Conservation (phyloP, 2,329 filamentous ascomycete species). For the Chlorencoelia australis region DNA sequence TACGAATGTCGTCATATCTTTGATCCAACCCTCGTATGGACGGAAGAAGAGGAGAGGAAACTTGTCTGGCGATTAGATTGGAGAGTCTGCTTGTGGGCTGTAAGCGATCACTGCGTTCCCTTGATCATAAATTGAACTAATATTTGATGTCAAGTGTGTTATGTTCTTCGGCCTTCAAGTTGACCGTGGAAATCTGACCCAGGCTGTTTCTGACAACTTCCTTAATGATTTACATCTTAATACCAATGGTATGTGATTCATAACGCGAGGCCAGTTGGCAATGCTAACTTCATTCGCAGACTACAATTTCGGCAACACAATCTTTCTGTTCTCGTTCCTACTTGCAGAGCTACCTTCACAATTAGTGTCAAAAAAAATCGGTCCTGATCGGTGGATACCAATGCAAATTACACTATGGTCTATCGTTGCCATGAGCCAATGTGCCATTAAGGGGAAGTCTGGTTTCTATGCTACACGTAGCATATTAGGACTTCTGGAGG, state of each 20-base stretch:
- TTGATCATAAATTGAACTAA: too few relatives aligned
- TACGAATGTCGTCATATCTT: constrained; percentile 22
- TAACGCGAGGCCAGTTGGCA: too few relatives aligned
- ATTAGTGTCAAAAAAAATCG: constrained; percentile 37
- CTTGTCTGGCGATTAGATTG: constrained; percentile 18
- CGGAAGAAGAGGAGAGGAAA: constrained; percentile 19
- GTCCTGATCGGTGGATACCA: constrained; percentile 41
- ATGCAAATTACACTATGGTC: constrained; percentile 42
- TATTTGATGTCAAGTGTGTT: constrained; percentile 46
- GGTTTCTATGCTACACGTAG: constrained; percentile 35
- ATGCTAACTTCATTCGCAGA: constrained; percentile 10
- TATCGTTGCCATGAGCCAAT: constrained; percentile 37
- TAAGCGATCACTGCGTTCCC: too few relatives aligned
- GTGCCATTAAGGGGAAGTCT: constrained; percentile 32
- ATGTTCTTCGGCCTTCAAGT: constrained; percentile 54
- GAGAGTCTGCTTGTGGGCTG: constrained; percentile 18
- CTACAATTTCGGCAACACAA: constrained; percentile 26
- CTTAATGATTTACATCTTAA: constrained; percentile 39
- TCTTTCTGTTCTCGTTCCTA: constrained; percentile 33
- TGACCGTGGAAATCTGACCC: constrained; percentile 47
- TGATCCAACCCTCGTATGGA: constrained; percentile 19
- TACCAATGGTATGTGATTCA: constrained; percentile 29
- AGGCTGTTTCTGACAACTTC: constrained; percentile 52
- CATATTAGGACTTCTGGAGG: constrained; percentile 23
- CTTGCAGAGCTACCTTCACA: constrained; percentile 39